phyloP scores from a whole-genome alignment of 352 stramenopile species.

The Pythium periplocum region DNA sequence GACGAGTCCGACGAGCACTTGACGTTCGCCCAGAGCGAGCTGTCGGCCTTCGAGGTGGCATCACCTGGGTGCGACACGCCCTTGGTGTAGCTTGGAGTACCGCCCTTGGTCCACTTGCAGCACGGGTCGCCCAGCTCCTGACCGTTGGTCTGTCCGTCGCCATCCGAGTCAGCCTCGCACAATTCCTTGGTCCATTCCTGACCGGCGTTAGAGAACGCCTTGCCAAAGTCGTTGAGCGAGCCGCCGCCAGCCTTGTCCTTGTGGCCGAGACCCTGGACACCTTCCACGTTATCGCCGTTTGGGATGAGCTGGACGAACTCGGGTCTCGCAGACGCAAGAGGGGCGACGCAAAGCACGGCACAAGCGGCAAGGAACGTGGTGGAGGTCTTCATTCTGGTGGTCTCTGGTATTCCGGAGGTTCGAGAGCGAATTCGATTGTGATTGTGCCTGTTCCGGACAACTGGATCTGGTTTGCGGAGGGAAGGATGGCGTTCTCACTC shows the following conservation, averaged over 20 bases:
- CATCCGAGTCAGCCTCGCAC: slow-evolving; percentile 47
- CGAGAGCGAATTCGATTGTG: too few relatives aligned
- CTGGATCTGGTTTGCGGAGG: too few relatives aligned
- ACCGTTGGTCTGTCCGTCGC: slow-evolving; percentile 54
- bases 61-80: slow-evolving; percentile 26
- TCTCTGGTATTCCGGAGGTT: background rate
- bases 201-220: slow-evolving; percentile 22
- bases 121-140: slow-evolving; percentile 9
- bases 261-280: slow-evolving; percentile 22
- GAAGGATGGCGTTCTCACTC: too few relatives aligned
- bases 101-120: slow-evolving; percentile 1
- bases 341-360: background rate
- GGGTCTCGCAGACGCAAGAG: slow-evolving; percentile 1
- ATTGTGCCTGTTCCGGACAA: too few relatives aligned
- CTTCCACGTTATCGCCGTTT: slow-evolving; percentile 25
- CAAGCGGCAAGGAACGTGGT: background rate
- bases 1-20: slow-evolving; percentile 8
- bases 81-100: slow-evolving; percentile 10
- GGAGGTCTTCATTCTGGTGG: background rate
- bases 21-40: slow-evolving; percentile 18
- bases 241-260: slow-evolving; percentile 6
- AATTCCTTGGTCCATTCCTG: slow-evolving; percentile 24
- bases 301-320: slow-evolving; percentile 20
- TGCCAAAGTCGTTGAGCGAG: slow-evolving; percentile 30
- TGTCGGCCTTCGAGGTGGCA: slow-evolving; percentile 17